Base-by-base conservation (phyloP, 805 yeast species). In the Nakazawaea ishiwadae region DNA sequence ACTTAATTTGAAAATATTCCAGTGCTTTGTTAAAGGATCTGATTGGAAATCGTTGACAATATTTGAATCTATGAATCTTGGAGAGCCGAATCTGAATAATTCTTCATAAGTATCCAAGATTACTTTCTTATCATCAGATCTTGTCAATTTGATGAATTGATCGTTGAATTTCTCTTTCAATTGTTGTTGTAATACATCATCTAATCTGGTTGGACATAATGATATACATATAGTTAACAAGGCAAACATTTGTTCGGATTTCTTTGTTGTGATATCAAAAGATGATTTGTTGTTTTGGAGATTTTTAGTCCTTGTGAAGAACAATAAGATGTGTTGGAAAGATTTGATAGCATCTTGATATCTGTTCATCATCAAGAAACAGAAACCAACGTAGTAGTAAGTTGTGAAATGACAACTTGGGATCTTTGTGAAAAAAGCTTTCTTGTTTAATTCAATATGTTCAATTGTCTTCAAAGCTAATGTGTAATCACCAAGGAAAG, bases 221-320 rank as follows among this genome's bases (percentile, higher is more conserved):
- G 74, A 69, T 29, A 69, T 60, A 39, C 71, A 61, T 27, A 71
- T 62, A 21, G 75, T 71, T 42, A 71, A 54, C 32, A 71, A 58
- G 3, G 77, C 75, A 47, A 68, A 69, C 75, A 70, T 71, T 54
- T 71, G 77, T 43, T 70, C 77, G 12, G 71, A 60, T 48, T 68
- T 65, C 54, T 71, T 71, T 42, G 71, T 65, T 42, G 71, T 65
- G 31, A 62, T 52, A 51, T 72, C 76, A 48, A 65, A 71, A 51
- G 68, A 73, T 5, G 70, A 69, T 12, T 68, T 56, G 37, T 29
- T 44, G 32, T 58, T 60, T 48, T 62, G 61, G 53, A 67, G 60
- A 51, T 65, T 63, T 52, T 63, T 67, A 9, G 75, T 66, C 53
- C 76, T 62, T 27, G 73, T 58, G 40, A 71, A 67, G 61, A 63